Conservation (phyloP, 2,329 filamentous ascomycete genomes). For the Magnaporthiopsis incrustans region DNA sequence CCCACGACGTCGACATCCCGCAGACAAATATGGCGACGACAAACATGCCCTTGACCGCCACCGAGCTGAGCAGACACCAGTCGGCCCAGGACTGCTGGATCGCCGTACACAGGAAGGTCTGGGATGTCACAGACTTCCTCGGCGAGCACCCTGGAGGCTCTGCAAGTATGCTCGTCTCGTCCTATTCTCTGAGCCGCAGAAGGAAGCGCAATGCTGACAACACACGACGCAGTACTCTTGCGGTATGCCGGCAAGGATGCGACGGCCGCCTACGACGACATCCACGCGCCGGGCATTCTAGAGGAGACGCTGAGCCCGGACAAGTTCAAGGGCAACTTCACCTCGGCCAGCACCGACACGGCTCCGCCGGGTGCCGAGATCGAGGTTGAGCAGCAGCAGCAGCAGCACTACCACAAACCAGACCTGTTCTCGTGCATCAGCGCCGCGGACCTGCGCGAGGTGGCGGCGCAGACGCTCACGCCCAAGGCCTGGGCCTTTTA, state of each 20-base stretch:
- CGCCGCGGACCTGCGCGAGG: constrained; percentile 39
- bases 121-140: constrained; percentile 10
- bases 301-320: constrained; percentile 31
- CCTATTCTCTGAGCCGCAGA: no score
- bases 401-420: constrained; percentile 16
- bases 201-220: constrained; percentile 2
- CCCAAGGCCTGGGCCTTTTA: constrained; percentile 48
- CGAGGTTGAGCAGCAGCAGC: constrained; percentile 10
- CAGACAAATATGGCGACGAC: neutral
- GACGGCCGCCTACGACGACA: constrained; percentile 40
- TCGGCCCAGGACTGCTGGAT: constrained; percentile 8
- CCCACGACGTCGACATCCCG: neutral
- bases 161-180: constrained; percentile 17
- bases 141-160: constrained; percentile 20
- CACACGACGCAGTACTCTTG: constrained; percentile 40
- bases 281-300: constrained; percentile 37
- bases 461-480: constrained; percentile 35
- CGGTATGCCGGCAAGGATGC: constrained; percentile 46
- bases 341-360: constrained; percentile 31
- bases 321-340: constrained; percentile 40
- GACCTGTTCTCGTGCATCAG: constrained; percentile 36
- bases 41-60: neutral
- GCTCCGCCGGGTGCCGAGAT: constrained; percentile 9
- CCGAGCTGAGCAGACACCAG: constrained; percentile 8
- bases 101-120: constrained; percentile 6